These are phyloP conservation scores for Physcomitrellopsis africana DNA, from an alignment of 225 moss, liverwort and hornwort species.

Conservation along the genomic window DNA sequence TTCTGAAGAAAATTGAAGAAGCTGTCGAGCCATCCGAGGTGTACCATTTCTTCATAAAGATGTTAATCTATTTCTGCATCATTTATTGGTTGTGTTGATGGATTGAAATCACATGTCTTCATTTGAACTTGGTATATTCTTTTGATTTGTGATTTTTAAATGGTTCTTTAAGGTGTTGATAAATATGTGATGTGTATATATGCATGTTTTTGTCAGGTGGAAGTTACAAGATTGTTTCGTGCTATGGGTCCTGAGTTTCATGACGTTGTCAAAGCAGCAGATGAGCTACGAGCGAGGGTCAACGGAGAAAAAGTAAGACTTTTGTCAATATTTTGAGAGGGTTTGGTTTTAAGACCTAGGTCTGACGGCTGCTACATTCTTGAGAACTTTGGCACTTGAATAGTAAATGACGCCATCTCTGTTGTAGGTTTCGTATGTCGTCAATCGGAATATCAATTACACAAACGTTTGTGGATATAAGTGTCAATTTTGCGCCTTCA, in stretches of 20 bases:
- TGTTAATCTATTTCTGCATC: constrained; percentile 3
- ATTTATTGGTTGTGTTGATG: constrained; percentile 16
- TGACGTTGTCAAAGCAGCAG: constrained; percentile 63
- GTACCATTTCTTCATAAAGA: constrained; percentile 12
- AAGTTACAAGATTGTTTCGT: constrained; percentile 66
- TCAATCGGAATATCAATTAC: constrained; percentile 91
- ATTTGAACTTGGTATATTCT: constrained; percentile 18
- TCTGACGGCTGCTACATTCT: constrained; percentile 8
- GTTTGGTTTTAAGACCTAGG: not conserved
- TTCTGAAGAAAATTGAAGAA: constrained; percentile 48
- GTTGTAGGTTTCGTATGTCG: constrained; percentile 77
- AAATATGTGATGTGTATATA: constrained; percentile 4
- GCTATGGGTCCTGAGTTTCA: constrained; percentile 66
- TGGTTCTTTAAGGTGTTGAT: constrained; percentile 17
- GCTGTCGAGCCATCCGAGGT: constrained; percentile 59
- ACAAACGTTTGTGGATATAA: constrained; percentile 85
- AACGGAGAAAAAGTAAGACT: constrained; percentile 57
- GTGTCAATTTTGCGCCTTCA: constrained; percentile 95
- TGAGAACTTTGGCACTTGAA: not conserved
- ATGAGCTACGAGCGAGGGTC: constrained; percentile 60
- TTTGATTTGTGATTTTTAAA: constrained; percentile 12
- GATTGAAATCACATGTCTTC: constrained; percentile 13
- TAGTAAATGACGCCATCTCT: constrained; percentile 18
- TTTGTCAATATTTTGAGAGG: not conserved
- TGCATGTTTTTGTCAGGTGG: constrained; percentile 49